These are phyloP conservation scores for Erysimum pusillum DNA, from an alignment of 441 rosid species.

Conservation along the genomic window DNA sequence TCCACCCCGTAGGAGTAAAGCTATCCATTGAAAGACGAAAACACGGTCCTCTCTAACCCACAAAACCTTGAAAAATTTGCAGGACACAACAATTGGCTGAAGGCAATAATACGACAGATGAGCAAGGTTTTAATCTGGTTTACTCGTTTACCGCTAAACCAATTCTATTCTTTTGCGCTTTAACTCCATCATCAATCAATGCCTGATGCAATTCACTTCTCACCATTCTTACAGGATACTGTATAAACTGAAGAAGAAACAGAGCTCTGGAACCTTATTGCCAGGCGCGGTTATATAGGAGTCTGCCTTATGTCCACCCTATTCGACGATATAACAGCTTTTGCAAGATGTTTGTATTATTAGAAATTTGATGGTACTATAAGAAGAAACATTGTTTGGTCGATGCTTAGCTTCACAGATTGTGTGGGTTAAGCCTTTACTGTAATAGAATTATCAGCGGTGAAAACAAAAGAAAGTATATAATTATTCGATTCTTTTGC, in stretches of 20 bases:
- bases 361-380: slow-evolving; percentile 12
- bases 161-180: background rate
- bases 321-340: slow-evolving; percentile 19
- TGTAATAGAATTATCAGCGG: background rate
- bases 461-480: no score
- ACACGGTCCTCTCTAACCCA: background rate
- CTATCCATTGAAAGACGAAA: background rate
- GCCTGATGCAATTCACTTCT: background rate
- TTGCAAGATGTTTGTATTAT: slow-evolving; percentile 3
- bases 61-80: slow-evolving; percentile 22
- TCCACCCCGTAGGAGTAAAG: background rate
- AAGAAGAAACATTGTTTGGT: slow-evolving; percentile 20
- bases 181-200: background rate
- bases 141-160: background rate
- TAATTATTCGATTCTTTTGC: no score
- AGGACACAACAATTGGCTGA: slow-evolving; percentile 41
- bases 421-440: slow-evolving; percentile 7
- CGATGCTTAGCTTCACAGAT: background rate
- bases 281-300: background rate
- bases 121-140: slow-evolving; percentile 36
- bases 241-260: slow-evolving; percentile 23
- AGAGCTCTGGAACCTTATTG: slow-evolving; percentile 7
- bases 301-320: background rate
- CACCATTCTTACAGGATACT: slow-evolving; percentile 17
- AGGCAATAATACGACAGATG: slow-evolving; percentile 30